phyloP scores from a whole-genome alignment of 2,329 filamentous ascomycete genomes.

The Chaetomiaceae sp. region DNA sequence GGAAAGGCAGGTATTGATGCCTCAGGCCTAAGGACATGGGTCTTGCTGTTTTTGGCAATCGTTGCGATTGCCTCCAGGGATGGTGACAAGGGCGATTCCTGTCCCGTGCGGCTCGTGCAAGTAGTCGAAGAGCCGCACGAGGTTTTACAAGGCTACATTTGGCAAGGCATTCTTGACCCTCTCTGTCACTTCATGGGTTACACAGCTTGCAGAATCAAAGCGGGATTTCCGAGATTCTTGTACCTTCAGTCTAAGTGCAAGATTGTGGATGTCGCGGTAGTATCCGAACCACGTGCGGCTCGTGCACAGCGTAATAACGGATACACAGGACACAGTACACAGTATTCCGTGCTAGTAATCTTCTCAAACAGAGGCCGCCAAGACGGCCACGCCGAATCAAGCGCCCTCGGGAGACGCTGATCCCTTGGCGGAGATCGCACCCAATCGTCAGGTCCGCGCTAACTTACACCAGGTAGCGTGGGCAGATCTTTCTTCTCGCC shows the following conservation, averaged over 20 bases:
- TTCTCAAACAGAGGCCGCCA: constrained; percentile 13
- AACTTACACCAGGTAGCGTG: not conserved
- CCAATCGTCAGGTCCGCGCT: constrained; percentile 8
- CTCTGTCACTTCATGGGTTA: no score
- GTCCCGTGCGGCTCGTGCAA: not conserved
- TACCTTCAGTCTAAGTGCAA: no score
- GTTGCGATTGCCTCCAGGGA: constrained; percentile 16
- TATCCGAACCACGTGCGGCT: not conserved
- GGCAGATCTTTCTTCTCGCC: no score
- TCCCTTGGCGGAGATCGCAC: constrained; percentile 11
- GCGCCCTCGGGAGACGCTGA: no score
- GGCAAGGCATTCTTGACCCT: not conserved
- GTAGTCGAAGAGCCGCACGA: not conserved
- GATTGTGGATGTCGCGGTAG: no score
- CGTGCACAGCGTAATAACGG: no score
- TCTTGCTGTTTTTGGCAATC: constrained; percentile 19
- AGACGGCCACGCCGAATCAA: constrained; percentile 19
- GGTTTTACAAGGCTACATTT: not conserved
- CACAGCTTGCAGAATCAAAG: no score
- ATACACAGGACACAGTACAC: no score
- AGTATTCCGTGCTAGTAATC: no score
- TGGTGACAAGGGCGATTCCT: no score
- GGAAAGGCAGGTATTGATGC: not conserved
- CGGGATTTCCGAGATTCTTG: no score
- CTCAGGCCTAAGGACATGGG: not conserved